These are phyloP conservation scores for Xylariaceae sp. DNA, from an alignment of 2,329 filamentous ascomycete species.

Conservation along the genomic window DNA sequence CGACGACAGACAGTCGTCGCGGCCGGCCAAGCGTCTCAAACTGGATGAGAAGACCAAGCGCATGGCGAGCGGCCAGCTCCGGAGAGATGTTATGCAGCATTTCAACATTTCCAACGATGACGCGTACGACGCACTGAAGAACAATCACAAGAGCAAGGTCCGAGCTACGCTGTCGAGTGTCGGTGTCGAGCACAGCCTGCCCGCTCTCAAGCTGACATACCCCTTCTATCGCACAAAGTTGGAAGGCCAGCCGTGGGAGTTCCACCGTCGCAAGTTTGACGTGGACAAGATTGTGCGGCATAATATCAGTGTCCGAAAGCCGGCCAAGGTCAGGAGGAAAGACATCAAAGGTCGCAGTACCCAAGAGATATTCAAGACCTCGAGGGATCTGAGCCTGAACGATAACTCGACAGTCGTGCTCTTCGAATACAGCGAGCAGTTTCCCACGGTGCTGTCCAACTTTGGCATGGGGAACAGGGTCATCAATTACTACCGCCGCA, in stretches of 20 bases:
- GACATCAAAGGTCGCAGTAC: conserved; percentile 73
- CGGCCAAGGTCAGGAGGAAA: conserved; percentile 72
- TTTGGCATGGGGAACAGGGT: conserved; percentile 96
- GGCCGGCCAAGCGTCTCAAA: conserved; percentile 54
- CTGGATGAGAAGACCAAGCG: conserved; percentile 55
- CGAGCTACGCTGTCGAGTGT: conserved; percentile 86
- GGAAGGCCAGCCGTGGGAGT: conserved; percentile 62
- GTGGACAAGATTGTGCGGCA: conserved; percentile 50
- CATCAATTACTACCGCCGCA: conserved; percentile 93
- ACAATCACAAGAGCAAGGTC: conserved; percentile 95
- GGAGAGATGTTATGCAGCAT: conserved; percentile 68
- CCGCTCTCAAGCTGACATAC: conserved; percentile 85
- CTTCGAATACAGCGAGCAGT: conserved; percentile 93
- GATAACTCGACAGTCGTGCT: conserved; percentile 86
- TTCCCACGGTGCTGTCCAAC: conserved; percentile 85
- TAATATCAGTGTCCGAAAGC: conserved; percentile 37
- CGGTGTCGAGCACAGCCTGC: conserved; percentile 90
- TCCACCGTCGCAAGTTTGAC: conserved; percentile 61
- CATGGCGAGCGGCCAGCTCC: conserved; percentile 62
- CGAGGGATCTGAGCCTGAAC: conserved; percentile 76
- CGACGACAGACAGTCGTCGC: conserved; percentile 65
- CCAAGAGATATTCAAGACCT: conserved; percentile 71
- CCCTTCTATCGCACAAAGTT: conserved; percentile 93
- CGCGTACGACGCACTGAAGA: conserved; percentile 90
- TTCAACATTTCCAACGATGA: conserved; percentile 98